Conservation (phyloP, 208 protist species). For the Acanthamoeba sp. region DNA sequence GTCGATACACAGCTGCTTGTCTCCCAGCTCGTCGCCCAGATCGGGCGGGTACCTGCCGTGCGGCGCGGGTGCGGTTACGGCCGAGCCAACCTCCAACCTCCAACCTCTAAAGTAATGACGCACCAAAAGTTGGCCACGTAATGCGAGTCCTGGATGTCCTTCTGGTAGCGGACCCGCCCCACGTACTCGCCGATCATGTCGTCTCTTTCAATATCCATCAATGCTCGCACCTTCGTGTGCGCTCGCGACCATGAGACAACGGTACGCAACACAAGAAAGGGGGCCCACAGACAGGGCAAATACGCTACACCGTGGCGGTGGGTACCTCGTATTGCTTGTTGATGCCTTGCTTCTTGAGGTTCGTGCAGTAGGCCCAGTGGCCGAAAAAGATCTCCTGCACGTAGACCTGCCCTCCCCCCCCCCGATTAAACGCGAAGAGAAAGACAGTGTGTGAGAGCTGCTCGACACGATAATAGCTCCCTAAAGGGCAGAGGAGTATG, state of each 20-base stretch:
- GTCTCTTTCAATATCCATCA: slow-evolving; percentile 6
- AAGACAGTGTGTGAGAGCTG: neutral
- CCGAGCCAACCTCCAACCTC: no score
- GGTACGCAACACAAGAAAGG: no score
- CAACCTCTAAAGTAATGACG: no score
- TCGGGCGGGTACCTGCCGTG: neutral
- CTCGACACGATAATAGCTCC: neutral
- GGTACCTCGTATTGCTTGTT: slow-evolving; percentile 10
- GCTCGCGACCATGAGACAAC: neutral
- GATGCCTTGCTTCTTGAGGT: neutral
- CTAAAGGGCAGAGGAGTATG: no score
- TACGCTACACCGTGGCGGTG: no score
- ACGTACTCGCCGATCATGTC: slow-evolving; percentile 63
- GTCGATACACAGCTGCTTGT: slow-evolving; percentile 50
- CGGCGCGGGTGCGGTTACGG: neutral
- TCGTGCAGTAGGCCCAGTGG: slow-evolving; percentile 47
- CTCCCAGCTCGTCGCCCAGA: neutral
- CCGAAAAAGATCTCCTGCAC: slow-evolving; percentile 35
- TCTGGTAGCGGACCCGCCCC: slow-evolving; percentile 52
- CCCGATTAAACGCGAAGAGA: no score
- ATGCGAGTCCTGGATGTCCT: neutral
- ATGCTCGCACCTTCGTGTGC: neutral
- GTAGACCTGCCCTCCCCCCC: slow-evolving; percentile 25
- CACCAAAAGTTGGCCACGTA: slow-evolving; percentile 71
- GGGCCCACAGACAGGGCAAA: no score